Base-by-base conservation (phyloP, 2,329 filamentous ascomycete species). In the Herpotrichia juniperi region DNA sequence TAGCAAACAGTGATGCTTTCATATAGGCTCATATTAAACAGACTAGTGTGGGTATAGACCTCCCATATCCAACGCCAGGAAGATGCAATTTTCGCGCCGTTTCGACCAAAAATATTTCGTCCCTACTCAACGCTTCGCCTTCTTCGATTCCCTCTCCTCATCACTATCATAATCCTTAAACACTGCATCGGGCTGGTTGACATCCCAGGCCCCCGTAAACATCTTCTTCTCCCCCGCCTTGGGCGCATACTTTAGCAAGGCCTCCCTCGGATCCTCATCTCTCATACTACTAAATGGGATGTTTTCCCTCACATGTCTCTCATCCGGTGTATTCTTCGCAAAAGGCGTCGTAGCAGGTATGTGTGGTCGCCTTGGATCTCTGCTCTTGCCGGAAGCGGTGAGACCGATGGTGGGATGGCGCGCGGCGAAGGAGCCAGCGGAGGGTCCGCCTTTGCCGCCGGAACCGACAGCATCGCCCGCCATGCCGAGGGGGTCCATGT, bases 261-360 rank as follows among this genome's bases (percentile, higher is more conserved):
- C 94, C 75, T 96, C 94, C 58, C 94, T 82, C 0, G 94, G 94
- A 77, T 99, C 94, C 73, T 99, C 94, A 74, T 99, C 93, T 42
- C 96, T 82, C 91, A 99, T 96, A 57, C 86, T 87, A 57, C 91
- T 93, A 11, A 97, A 82, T 24, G 93, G 91, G 47, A 97, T 96
- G 59, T 90, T 90, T 68, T 93, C 86, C 63, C 87, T 88, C 55
- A 99, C 91, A 71, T 96, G 91, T 66, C 89, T 88, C 72, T 93
- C 90, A 72, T 97, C 93, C 0, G 93, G 93, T 66, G 94, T 90
- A 54, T 83, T 90, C 74, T 96, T 94, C 63, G 90, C 88, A 70
- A 97, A 97, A 0, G 94, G 94, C 9, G 94, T 97, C 48, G 88
- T 84, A 51, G 85, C 82, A 3, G 92, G 93, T 40, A 96, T 83